A percentile compares a stretch with the other conserved stretches of the same genome.
These are phyloP conservation scores for Glycine soja DNA, from an alignment of 306 rosid genomes.

Conservation along the genomic window DNA sequence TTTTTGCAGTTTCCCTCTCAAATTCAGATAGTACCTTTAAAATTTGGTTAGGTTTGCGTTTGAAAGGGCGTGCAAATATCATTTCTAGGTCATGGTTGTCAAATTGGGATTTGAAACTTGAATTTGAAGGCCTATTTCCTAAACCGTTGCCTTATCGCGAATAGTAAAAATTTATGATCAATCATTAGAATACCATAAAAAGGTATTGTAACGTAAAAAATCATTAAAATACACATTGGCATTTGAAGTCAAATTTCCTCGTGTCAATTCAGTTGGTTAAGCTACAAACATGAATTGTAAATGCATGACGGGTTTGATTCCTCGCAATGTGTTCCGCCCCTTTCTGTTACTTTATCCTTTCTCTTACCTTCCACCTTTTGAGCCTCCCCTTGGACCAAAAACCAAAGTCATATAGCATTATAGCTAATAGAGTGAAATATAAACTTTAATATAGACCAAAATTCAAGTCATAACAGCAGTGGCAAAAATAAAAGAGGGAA, in stretches of 20 bases:
- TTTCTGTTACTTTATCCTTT: background rate
- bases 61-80: background rate
- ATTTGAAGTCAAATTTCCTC: background rate
- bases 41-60: conserved; percentile 3
- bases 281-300: background rate
- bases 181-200: background rate
- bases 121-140: background rate
- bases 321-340: background rate
- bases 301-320: background rate
- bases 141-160: background rate
- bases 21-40: background rate
- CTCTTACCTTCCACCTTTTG: background rate
- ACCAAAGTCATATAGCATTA: background rate
- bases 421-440: background rate
- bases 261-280: background rate
- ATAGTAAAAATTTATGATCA: background rate
- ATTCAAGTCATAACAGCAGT: background rate
- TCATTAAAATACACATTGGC: background rate
- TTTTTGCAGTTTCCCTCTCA: background rate
- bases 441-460: background rate
- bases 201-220: background rate
- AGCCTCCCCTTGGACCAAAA: background rate
- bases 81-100: background rate
- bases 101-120: background rate
- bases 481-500: background rate